These are phyloP conservation scores for Colletotrichum eleusines DNA, from an alignment of 2,329 filamentous ascomycete species.

Conservation along the genomic window DNA sequence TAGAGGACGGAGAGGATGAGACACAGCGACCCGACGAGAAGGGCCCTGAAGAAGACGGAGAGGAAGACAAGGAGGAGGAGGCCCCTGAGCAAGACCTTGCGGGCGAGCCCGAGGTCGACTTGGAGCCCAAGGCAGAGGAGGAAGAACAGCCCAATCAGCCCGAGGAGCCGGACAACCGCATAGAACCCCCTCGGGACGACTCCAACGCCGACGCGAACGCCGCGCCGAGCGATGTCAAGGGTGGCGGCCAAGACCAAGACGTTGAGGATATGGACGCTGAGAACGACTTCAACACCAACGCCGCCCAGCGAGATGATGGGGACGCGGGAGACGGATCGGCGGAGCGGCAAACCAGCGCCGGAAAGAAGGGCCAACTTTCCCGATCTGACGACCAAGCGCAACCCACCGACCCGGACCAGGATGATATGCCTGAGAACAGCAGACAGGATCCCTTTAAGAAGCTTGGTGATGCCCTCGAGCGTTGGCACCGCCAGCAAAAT, in stretches of 20 bases:
- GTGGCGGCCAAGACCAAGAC: slow-evolving; percentile 74
- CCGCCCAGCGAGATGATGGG: slow-evolving; percentile 74
- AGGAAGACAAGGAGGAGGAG: slow-evolving; percentile 54
- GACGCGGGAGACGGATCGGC: slow-evolving; percentile 74
- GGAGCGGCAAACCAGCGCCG: slow-evolving; percentile 71
- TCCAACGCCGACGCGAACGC: slow-evolving; percentile 67
- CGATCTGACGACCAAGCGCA: slow-evolving; percentile 58
- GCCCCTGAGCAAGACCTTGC: slow-evolving; percentile 52
- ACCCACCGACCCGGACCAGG: slow-evolving; percentile 58
- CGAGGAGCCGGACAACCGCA: slow-evolving; percentile 50
- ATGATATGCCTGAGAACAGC: slow-evolving; percentile 58
- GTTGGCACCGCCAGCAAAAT: slow-evolving; percentile 89
- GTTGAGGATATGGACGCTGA: slow-evolving; percentile 73
- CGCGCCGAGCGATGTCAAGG: slow-evolving; percentile 72
- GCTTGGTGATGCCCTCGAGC: slow-evolving; percentile 90
- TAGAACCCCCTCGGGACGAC: slow-evolving; percentile 58
- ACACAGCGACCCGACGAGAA: slow-evolving; percentile 49
- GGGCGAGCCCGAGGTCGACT: slow-evolving; percentile 50
- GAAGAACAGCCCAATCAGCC: slow-evolving; percentile 56
- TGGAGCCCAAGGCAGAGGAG: slow-evolving; percentile 67
- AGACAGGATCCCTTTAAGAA: slow-evolving; percentile 87
- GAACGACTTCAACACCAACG: slow-evolving; percentile 69
- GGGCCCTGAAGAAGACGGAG: slow-evolving; percentile 48
- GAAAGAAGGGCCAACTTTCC: slow-evolving; percentile 71
- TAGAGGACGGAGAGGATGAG: slow-evolving; percentile 50